Base-by-base conservation (phyloP, 768 basidiomycete species). In the Boletus sensibilis region DNA sequence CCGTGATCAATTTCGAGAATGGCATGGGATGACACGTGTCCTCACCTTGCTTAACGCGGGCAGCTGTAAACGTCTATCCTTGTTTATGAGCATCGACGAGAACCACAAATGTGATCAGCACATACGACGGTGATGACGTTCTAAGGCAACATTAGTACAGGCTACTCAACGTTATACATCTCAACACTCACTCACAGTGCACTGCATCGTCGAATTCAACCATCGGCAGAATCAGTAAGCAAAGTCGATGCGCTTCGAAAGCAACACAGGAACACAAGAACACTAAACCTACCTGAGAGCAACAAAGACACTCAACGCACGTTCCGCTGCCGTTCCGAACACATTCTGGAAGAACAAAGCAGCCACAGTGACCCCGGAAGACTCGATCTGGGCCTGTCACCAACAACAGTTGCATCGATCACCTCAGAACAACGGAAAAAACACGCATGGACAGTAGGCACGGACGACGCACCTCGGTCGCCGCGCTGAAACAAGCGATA, bases 301-400 rank as follows among this genome's bases (percentile, higher is more conserved):
- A 39, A 85, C 77, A 43, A 85, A 81, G 1, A 79, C 82, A 2
- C 81, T 78, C n/a, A 85, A 64, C 4, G 81, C 82, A 60, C 75
- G 78, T 65, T 83, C 75, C 1, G 84, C 84, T 4, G 72, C 55
- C 0, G 64, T 60, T 7, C 84, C 84, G 49, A 85, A 86, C 10
- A 86, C 83, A 16, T 82, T 81, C 52, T 72, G 62, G 66, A 86
- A 86, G 64, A 85, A 86, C 33, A 85, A 64, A 0, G 81, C 75
- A 3, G 84, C 84, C n/a, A 85, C 82, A 0, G 82, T 83, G 8
- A 80, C 79, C 0, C 79, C 81, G 0, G 77, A 74, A 11, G 74
- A 67, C 33, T 74, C 52, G 34, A 86, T 83, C 56, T 83, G 74
- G 6, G 75, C 67, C 64, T 81, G 41, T 55, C 10, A 25, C 14